Evolutionary conservation across 257 asterid genomes (phyloP), one percentile per base, ranked within the genome.

Genomic region (Solanum lycopersicoides): DNA sequence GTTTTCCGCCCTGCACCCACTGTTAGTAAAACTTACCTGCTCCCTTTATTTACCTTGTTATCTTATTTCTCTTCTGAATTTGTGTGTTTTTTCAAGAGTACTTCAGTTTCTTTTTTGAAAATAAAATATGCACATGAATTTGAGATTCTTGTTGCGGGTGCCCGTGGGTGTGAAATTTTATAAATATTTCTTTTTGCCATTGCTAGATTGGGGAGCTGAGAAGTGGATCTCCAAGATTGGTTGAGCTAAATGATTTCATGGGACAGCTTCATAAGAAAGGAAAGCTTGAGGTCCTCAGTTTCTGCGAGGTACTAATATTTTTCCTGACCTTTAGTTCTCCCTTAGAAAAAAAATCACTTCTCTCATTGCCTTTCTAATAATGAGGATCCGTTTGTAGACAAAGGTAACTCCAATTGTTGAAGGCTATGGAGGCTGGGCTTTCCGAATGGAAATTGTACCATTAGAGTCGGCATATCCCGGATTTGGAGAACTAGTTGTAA

Each of bases 1-100:
- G 99, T 96, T 76, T 92, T 97, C 89, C 99, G 99, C 86, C 99
- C 99, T 92, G 99, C 99, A 79, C 99, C 99, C 72, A 91, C 95
- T 44, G 99, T 97, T 65, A 94, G 98, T 95, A 50, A 87, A 50
- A 50, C 18, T 50, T 82, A 50, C 85, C 45, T 20, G 71, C 85
- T 50, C 12, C 68, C 75, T 86, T 37, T 74, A 23, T 53, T 76
- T 76, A 59, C 83, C 87, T 86, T 79, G 72, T 53, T 74, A 37
- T 74, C 41, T 30, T 4, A 42, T 42, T 84, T 65, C 53, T 65
- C 41, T 73, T 69, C 69, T 77, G 41, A 86, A 14, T 75, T 82
- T 82, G 14, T 42, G 10, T 18, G 7, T 32, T 4, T 50, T 47
- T 53, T 35, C 85, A 82, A 32, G 69, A 30, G 21, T 20, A 11